phyloP scores from a whole-genome alignment of 139 green algal species.

The Dunaliella primolecta region DNA sequence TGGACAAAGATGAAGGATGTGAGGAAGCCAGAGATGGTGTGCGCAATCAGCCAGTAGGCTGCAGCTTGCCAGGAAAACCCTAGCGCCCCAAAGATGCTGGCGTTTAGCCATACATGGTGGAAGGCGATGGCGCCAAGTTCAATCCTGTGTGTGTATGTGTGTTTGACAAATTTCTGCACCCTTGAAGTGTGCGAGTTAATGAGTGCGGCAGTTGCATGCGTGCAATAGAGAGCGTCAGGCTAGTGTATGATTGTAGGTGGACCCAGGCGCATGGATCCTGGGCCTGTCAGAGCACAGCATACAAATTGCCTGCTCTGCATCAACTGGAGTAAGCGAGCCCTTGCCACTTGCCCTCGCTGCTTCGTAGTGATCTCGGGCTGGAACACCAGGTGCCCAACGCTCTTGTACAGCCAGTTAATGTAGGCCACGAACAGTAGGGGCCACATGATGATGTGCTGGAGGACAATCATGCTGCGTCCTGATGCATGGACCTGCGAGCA shows the following conservation, averaged over 20 bases:
- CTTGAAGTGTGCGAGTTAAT: no score
- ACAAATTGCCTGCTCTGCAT: no score
- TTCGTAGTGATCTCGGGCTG: constrained; percentile 9
- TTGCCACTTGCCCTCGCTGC: neutral
- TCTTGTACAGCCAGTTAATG: constrained; percentile 57
- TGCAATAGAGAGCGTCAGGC: no score
- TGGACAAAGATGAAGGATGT: constrained; percentile 61
- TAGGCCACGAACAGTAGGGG: constrained; percentile 65
- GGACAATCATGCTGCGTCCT: constrained; percentile 33
- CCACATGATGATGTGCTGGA: constrained; percentile 64
- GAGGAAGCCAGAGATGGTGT: constrained; percentile 48
- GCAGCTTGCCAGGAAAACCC: constrained; percentile 21
- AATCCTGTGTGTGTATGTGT: neutral
- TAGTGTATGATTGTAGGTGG: no score
- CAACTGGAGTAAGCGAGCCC: no score
- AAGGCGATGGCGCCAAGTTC: constrained; percentile 38
- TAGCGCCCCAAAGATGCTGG: constrained; percentile 42
- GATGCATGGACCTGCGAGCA: constrained; percentile 11
- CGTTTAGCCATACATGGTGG: constrained; percentile 53
- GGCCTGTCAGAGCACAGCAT: no score
- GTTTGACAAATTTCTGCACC: no score
- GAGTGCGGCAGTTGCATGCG: no score
- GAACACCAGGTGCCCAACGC: constrained; percentile 19
- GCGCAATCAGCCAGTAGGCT: constrained; percentile 39
- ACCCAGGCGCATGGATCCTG: no score